These are phyloP conservation scores for Microbotryum silenes-acaulis DNA, from an alignment of 1,284 basidiomycete genomes.

Conservation along the genomic window DNA sequence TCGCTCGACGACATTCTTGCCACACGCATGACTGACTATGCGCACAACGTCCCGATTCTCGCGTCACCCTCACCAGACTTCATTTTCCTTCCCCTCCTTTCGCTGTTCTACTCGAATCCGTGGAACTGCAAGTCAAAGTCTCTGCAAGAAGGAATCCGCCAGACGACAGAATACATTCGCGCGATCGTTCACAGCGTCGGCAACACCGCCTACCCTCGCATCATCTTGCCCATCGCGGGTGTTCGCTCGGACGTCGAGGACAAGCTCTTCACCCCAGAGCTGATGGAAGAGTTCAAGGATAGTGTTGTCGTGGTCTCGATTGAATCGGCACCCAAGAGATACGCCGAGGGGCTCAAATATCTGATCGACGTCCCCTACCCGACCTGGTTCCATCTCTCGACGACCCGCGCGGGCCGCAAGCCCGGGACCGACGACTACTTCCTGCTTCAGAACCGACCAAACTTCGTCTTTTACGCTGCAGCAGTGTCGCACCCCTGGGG, in stretches of 20 bases:
- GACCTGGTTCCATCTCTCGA: constrained; percentile 29
- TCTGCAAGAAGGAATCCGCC: constrained; percentile 17
- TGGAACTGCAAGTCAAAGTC: constrained; percentile 22
- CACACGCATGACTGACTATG: constrained; percentile 22
- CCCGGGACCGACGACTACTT: constrained; percentile 18
- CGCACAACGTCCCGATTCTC: constrained; percentile 20
- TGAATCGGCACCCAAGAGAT: constrained; percentile 24
- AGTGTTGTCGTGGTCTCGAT: constrained; percentile 28
- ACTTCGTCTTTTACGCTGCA: constrained; percentile 26
- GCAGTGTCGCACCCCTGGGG: constrained; percentile 26
- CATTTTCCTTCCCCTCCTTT: constrained; percentile 28
- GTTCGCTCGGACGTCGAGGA: constrained; percentile 23
- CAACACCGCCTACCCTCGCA: constrained; percentile 24
- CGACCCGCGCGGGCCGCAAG: constrained; percentile 12
- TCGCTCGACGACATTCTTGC: constrained; percentile 30
- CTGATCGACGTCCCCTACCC: constrained; percentile 32
- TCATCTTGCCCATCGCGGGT: constrained; percentile 23
- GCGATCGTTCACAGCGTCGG: constrained; percentile 21
- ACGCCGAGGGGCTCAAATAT: constrained; percentile 24
- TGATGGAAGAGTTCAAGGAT: constrained; percentile 30
- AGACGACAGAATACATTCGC: constrained; percentile 23
- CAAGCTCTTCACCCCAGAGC: constrained; percentile 19
- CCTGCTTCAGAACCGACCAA: constrained; percentile 16
- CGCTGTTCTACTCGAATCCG: constrained; percentile 25
- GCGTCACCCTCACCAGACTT: constrained; percentile 26